Evolutionary conservation across 2,329 filamentous ascomycete genomes (phyloP).

Genomic region (Zymoseptoria brevis): DNA sequence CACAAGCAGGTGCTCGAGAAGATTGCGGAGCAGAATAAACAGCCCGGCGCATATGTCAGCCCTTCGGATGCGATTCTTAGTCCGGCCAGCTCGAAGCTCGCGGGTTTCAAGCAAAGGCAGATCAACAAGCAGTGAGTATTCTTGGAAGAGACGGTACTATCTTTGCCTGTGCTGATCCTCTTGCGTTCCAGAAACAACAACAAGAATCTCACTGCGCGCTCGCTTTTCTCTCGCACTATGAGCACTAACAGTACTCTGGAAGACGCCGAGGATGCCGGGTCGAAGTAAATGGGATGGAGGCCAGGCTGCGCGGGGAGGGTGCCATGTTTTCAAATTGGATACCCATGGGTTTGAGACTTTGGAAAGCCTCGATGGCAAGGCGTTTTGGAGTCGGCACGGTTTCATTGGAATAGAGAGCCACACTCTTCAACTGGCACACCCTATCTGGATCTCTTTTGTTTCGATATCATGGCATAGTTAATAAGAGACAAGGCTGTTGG

Average conservation of each 20-base stretch:
- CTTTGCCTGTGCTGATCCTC: background rate
- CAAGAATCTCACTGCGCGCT: conserved; percentile 16
- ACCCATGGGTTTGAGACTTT: conserved; percentile 58
- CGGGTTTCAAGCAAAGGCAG: conserved; percentile 71
- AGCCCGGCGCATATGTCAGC: conserved; percentile 57
- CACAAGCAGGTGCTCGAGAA: conserved; percentile 11
- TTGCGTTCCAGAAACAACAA: conserved; percentile 7
- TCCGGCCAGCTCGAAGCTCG: conserved; percentile 49
- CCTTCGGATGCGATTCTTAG: conserved; percentile 87
- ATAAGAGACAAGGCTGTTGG: background rate
- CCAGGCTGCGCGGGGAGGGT: background rate
- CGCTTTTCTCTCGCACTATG: conserved; percentile 17
- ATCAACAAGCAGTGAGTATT: conserved; percentile 52
- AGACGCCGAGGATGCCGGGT: conserved; percentile 12
- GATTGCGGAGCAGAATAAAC: conserved; percentile 9
- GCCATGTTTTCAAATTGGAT: background rate
- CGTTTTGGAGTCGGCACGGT: background rate
- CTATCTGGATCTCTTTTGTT: background rate
- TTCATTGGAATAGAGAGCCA: background rate
- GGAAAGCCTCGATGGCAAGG: background rate
- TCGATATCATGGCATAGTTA: background rate
- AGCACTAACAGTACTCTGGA: conserved; percentile 14
- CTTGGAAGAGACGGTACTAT: background rate
- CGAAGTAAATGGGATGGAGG: conserved; percentile 4
- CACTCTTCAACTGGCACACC: background rate